phyloP scores from a whole-genome alignment of 345 rosid species.

The Eucalyptus pauciflora region DNA sequence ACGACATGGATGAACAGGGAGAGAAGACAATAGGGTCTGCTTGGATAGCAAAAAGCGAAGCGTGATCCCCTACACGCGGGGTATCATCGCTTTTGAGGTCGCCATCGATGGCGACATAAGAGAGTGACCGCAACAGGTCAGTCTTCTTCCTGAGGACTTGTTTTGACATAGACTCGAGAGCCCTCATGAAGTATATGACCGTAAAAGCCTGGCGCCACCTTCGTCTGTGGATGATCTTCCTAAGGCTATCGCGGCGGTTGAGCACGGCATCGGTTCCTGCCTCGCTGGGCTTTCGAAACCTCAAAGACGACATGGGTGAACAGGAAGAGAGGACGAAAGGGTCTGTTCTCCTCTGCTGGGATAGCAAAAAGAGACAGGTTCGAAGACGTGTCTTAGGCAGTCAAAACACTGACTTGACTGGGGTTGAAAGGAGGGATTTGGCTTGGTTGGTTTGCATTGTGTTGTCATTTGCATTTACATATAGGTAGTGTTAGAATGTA shows the following conservation, averaged over 20 bases:
- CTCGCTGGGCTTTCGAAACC: not conserved
- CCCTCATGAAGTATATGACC: not conserved
- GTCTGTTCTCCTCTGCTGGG: not conserved
- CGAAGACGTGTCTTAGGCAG: not conserved
- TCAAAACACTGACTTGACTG: not conserved
- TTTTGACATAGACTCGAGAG: not conserved
- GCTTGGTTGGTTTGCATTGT: not conserved
- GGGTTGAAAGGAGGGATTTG: not conserved
- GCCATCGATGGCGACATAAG: not conserved
- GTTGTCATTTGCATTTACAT: not conserved
- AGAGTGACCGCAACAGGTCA: not conserved
- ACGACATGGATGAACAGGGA: not conserved
- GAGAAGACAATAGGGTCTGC: not conserved
- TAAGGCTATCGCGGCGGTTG: fast-evolving
- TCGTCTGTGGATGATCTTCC: not conserved
- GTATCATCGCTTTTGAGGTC: not conserved
- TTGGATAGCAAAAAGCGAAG: not conserved
- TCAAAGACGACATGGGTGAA: not conserved
- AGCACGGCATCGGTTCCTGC: fast-evolving
- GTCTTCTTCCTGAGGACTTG: not conserved
- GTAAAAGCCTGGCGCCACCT: not conserved
- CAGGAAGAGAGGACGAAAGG: not conserved
- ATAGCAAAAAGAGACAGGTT: not conserved
- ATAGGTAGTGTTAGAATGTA: not conserved
- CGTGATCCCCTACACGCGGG: not conserved